These are phyloP conservation scores for Akanthomyces muscarius DNA, from an alignment of 2,329 filamentous ascomycete genomes.

Conservation along the genomic window DNA sequence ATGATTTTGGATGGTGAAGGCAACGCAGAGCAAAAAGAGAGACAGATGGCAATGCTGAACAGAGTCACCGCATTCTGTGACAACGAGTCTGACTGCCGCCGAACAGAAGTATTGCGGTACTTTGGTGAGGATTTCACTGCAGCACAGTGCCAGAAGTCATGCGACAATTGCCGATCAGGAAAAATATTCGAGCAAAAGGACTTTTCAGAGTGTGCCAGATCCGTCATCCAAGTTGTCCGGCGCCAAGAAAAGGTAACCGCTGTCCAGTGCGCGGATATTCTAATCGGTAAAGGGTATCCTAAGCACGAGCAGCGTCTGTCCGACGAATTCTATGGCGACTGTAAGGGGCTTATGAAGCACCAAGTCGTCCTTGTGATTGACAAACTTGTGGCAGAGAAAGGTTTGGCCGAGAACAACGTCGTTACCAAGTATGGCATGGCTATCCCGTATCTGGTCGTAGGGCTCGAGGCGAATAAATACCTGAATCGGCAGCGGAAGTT, in stretches of 20 bases:
- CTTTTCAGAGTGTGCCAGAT: constrained; percentile 69
- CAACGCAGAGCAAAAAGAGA: constrained; percentile 71
- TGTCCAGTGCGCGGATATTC: constrained; percentile 77
- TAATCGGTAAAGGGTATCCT: constrained; percentile 65
- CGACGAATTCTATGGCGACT: constrained; percentile 62
- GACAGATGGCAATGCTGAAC: constrained; percentile 80
- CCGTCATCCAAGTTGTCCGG: constrained; percentile 65
- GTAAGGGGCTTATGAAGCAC: constrained; percentile 64
- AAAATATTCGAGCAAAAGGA: constrained; percentile 69
- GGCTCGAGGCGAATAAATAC: constrained; percentile 40
- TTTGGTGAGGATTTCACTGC: constrained; percentile 81
- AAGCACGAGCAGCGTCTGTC: constrained; percentile 44
- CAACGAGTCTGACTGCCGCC: constrained; percentile 80
- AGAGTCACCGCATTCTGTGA: constrained; percentile 85
- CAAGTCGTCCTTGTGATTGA: constrained; percentile 84
- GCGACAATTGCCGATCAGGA: constrained; percentile 84
- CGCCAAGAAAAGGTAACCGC: constrained; percentile 63
- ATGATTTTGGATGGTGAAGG: constrained; percentile 84
- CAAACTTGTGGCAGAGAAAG: constrained; percentile 67
- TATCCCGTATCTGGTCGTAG: constrained; percentile 63
- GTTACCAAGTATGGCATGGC: constrained; percentile 57
- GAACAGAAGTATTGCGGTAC: constrained; percentile 85
- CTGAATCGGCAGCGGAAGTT: constrained; percentile 43
- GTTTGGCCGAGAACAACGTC: constrained; percentile 64
- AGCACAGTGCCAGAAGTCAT: constrained; percentile 67